These are phyloP conservation scores for Populus hybrid DNA, from an alignment of 441 rosid species.

Conservation along the genomic window DNA sequence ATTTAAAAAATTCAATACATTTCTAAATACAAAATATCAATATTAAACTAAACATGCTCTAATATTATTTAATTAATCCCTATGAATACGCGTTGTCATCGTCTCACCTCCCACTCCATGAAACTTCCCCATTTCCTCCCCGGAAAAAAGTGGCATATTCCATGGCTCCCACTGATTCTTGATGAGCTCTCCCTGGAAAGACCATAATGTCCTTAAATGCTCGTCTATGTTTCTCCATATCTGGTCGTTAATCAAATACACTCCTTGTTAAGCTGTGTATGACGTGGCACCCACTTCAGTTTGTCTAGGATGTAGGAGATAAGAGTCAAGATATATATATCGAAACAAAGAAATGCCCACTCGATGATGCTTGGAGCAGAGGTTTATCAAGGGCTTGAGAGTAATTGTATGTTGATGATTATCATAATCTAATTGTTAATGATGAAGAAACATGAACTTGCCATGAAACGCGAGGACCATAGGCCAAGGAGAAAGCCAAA, in stretches of 20 bases:
- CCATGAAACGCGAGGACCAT: background rate
- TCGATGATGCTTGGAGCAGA: constrained; percentile 9
- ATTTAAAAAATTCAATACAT: no score
- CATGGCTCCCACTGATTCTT: constrained; percentile 11
- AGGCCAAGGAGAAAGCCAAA: background rate
- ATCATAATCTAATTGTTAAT: background rate
- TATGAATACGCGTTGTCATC: constrained; percentile 8
- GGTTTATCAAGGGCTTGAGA: background rate
- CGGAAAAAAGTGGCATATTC: constrained; percentile 16
- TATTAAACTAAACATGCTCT: no score
- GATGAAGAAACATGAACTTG: background rate
- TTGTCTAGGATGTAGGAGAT: background rate
- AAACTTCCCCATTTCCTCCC: background rate
- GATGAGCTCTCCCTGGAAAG: constrained; percentile 22
- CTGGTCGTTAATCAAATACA: background rate
- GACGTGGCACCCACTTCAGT: background rate
- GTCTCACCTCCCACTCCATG: constrained; percentile 1
- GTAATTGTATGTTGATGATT: background rate
- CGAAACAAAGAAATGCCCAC: background rate
- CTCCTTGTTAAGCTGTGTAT: background rate
- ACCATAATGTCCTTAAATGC: constrained; percentile 6
- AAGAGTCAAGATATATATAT: background rate
- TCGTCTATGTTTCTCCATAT: background rate
- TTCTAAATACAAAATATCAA: no score
- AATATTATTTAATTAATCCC: background rate